Percentiles rank a stretch among this genome's conserved stretches.
Conservation (phyloP, 1,284 basidiomycete genomes). For the Apiotrichum mycotoxinovorans region DNA sequence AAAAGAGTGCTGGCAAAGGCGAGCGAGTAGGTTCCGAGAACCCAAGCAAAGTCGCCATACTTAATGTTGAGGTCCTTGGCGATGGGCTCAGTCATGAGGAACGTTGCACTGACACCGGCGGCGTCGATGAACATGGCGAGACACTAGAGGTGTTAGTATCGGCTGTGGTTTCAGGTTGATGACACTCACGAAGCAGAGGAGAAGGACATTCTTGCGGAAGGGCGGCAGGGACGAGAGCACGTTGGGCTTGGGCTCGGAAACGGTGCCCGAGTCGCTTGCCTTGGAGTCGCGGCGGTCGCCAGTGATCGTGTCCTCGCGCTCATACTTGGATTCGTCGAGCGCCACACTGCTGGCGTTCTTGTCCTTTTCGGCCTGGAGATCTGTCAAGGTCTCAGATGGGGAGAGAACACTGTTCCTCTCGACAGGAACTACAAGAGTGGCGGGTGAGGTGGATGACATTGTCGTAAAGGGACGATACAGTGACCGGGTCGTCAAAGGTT, state of each 20-base stretch:
- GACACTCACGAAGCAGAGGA: slow-evolving; percentile 37
- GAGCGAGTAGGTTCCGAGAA: slow-evolving; percentile 35
- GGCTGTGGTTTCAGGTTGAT: background rate
- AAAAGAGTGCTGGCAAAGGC: slow-evolving; percentile 39
- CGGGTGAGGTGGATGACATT: background rate
- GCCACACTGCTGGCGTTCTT: background rate
- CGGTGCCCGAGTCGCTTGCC: background rate
- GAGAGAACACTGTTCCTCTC: background rate
- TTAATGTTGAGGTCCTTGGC: slow-evolving; percentile 33
- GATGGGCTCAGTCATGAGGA: slow-evolving; percentile 46
- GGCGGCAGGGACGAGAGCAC: slow-evolving; percentile 26
- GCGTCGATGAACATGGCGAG: slow-evolving; percentile 40
- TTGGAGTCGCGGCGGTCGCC: too few species aligned
- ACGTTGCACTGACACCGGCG: slow-evolving; percentile 39
- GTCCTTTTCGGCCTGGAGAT: slow-evolving; percentile 1
- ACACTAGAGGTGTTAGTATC: slow-evolving; percentile 8
- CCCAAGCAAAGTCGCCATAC: slow-evolving; percentile 38
- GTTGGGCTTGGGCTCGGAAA: slow-evolving; percentile 7
- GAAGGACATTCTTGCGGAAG: slow-evolving; percentile 31
- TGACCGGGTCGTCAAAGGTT: too few species aligned
- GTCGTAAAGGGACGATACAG: too few species aligned
- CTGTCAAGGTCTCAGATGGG: background rate
- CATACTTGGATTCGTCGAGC: background rate
- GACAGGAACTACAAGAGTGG: background rate
- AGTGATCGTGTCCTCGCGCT: background rate